A percentile compares a stretch with the other conserved stretches of the same genome.
Conservation (phyloP, 106 monocot genomes). For the Acorus calamus region DNA sequence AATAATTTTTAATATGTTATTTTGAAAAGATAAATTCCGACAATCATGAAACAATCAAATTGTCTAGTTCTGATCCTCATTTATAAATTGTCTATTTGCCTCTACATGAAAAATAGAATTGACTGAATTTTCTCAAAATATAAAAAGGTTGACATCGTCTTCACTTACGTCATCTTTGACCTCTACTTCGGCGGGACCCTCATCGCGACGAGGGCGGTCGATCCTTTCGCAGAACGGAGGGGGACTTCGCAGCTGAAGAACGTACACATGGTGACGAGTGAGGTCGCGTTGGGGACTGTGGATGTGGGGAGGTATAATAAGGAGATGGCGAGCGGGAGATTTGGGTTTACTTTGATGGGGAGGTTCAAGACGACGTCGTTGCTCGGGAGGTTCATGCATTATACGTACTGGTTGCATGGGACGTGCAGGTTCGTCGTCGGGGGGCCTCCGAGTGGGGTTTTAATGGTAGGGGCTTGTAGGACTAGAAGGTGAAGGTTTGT, state of each 20-base stretch:
- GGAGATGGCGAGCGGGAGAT: conserved; percentile 2
- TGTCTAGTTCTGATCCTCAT: no score
- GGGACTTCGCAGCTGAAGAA: conserved; percentile 24
- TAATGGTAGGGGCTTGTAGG: conserved; percentile 26
- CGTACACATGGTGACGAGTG: conserved; percentile 52
- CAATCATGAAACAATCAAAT: no score
- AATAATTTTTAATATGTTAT: no score
- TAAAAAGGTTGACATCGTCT: conserved; percentile 34
- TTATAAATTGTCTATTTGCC: no score
- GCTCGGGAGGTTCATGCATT: conserved; percentile 26
- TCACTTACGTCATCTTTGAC: conserved; percentile 36
- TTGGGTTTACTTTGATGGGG: conserved; percentile 27
- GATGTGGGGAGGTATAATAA: conserved; percentile 25
- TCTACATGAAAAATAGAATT: no score
- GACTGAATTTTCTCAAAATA: no score
- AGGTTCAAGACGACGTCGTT: conserved; percentile 30
- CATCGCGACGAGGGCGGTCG: conserved; percentile 44
- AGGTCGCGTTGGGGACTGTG: conserved; percentile 25
- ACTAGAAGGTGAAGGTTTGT: conserved; percentile 13
- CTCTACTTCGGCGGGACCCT: conserved; percentile 41
- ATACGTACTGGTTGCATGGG: conserved; percentile 28
- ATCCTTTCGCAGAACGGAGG: conserved; percentile 25
- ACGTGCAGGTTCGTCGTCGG: conserved; percentile 31
- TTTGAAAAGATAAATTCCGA: no score
- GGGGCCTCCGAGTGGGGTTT: conserved; percentile 44